Evolutionary conservation across 371 early-diverging fungal genomes (phyloP), one percentile per base, ranked within the genome.

Genomic region (Amoeboaphelidium protococcarum): DNA sequence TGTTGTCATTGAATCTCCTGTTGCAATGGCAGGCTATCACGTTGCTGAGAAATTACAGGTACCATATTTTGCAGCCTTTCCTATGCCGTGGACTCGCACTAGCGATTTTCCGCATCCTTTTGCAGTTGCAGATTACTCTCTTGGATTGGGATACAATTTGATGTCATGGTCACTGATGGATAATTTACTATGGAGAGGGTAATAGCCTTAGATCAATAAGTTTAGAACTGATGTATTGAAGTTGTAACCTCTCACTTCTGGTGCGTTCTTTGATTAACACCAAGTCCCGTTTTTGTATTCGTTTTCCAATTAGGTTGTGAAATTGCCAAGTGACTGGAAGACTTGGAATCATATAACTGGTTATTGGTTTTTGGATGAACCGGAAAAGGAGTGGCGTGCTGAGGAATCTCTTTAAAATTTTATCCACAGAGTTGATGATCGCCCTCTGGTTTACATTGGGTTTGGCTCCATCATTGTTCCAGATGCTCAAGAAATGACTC

Each of bases 381-480:
- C 80, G 2, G 67, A 72, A 48, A 65, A 65, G 0, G 61, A 65
- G 1, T 79, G 76, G 78, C 60, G 56, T 20, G 77, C 81, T 2
- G 72, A 72, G 13, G 53, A 55, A 1, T 60, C 58, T 21, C 52
- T 82, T 2, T 52, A 64, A 13, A 57, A 54, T 2, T 84, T 84
- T 50, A 52, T 84, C 46, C 51, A 64, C 1, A 62, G 58, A 3
- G 67, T 68, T 37, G 50, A 49, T 1, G 45, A 26, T 6, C 23
- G 26, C 20, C 56, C 56, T 10, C 23, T 54, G 1, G 68, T 84
- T 0, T 84, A 84, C 54, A 82, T 84, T 53, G 85, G 83, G 3
- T 82, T 82, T 56, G 85, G 85, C 16, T 76, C 77, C 1, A 82
- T 84, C 50, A 74, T 82, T 25, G 78, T 83, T 0, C 65, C 72